Base-by-base conservation (phyloP, 306 rosid genomes). In the Cyamopsis tetragonoloba region DNA sequence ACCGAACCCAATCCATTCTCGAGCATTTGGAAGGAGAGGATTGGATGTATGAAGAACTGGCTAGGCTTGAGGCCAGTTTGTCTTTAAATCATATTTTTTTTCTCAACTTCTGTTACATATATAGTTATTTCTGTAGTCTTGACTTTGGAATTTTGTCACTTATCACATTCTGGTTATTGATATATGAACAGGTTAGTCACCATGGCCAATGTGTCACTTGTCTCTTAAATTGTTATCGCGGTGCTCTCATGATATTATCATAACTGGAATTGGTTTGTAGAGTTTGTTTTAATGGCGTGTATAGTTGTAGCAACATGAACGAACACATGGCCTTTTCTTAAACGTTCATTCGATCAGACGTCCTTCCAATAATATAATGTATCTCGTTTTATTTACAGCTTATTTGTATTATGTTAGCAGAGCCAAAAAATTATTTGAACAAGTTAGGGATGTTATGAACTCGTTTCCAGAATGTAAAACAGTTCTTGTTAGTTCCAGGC, bases 91-190 rank as follows among this genome's bases (percentile, higher is more conserved):
- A 74, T 56, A 80, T 82, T 75, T 75, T 72, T 72, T 41, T 35
- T 60, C 66, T 51, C 67, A 81, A 72, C 71, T 73, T 68, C 79
- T 80, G 90, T 83, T 84, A 78, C 89, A 80, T 86, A 86, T 85
- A 80, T 88, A 85, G 95, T 81, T 85, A 79, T 85, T 81, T 78
- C 85, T 43, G 80, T 85, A 85, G 88, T 77, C 85, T 62, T 74
- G 85, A 83, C 91, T 85, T 79, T 46, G 37, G 83, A 87, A 80
- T 78, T 84, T 87, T 82, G 84, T 87, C 71, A 80, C 84, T 75
- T 80, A 32, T 75, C 77, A 80, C 84, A 84, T 76, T 80, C 86
- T 75, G 89, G 86, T 83, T 87, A 87, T 84, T 77, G 86, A 82
- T 80, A 84, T 73, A 84, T 84, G 95, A 89, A 87, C 89, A 84